Percentiles rank a stretch among this genome's conserved stretches.
These are phyloP conservation scores for Pisolithus orientalis DNA, from an alignment of 768 basidiomycete species.

Conservation along the genomic window DNA sequence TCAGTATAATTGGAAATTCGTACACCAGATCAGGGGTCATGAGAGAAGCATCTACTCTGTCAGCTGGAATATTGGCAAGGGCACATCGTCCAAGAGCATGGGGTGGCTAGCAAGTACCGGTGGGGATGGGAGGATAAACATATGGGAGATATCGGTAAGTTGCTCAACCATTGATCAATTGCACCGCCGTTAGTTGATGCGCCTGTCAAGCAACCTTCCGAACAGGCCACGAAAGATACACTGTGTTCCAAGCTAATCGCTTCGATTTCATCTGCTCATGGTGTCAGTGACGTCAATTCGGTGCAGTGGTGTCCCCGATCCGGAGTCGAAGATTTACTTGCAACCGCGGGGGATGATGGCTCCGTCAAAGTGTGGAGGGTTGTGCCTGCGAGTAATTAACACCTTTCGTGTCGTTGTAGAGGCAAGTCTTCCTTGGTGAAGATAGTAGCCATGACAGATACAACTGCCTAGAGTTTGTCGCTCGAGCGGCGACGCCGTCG, in stretches of 20 bases:
- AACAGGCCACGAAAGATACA: conserved; percentile 4
- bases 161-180: background rate
- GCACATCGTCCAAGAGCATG: conserved; percentile 31
- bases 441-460: background rate
- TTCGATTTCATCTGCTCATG: conserved; percentile 61
- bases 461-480: background rate
- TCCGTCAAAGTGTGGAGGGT: conserved; percentile 73
- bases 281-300: conserved; percentile 78
- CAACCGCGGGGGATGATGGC: conserved; percentile 86
- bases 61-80: conserved; percentile 54
- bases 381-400: background rate
- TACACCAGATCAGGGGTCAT: conserved; percentile 56
- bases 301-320: conserved; percentile 76
- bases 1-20: conserved; percentile 58
- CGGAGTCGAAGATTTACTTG: conserved; percentile 61
- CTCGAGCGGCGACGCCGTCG: too few relatives aligned
- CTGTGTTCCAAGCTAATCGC: conserved; percentile 48
- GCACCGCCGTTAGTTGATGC: background rate
- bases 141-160: conserved; percentile 72
- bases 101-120: conserved; percentile 86
- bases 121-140: conserved; percentile 75
- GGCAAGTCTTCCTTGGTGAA: background rate
- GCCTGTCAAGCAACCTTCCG: conserved; percentile 12
- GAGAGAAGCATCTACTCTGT: conserved; percentile 76
- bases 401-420: background rate